Evolutionary conservation across 2,329 filamentous ascomycete genomes (phyloP).

Genomic region (Sordariomycetes sp.): DNA sequence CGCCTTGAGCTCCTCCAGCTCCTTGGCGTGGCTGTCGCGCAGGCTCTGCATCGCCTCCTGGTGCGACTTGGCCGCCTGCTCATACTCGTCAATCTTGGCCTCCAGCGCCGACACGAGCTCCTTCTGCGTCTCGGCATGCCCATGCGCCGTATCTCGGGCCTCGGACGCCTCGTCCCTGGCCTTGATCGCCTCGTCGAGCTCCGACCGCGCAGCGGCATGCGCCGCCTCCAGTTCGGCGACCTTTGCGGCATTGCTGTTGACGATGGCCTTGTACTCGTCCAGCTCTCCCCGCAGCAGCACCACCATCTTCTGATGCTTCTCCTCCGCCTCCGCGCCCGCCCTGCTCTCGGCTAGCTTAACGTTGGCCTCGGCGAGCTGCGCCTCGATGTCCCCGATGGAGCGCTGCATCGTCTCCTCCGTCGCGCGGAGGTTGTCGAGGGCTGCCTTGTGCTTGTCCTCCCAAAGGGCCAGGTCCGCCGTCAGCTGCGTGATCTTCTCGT

Average conservation of each 20-base stretch:
- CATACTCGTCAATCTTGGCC: slow-evolving; percentile 45
- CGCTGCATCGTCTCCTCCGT: slow-evolving; percentile 61
- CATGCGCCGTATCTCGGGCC: slow-evolving; percentile 36
- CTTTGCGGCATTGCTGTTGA: slow-evolving; percentile 53
- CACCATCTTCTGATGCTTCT: slow-evolving; percentile 46
- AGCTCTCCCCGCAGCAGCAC: slow-evolving; percentile 58
- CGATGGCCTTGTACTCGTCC: slow-evolving; percentile 65
- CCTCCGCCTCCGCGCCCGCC: slow-evolving; percentile 29
- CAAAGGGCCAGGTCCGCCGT: slow-evolving; percentile 60
- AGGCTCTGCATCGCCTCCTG: slow-evolving; percentile 36
- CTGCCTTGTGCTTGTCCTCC: slow-evolving; percentile 62
- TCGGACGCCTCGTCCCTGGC: neutral
- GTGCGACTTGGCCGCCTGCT: slow-evolving; percentile 40
- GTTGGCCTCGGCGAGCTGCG: slow-evolving; percentile 37
- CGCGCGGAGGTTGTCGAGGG: slow-evolving; percentile 55
- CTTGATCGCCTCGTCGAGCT: slow-evolving; percentile 54
- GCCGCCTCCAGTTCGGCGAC: slow-evolving; percentile 64
- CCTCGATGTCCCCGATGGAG: slow-evolving; percentile 63
- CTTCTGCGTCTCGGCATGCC: slow-evolving; percentile 30
- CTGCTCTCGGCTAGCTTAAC: slow-evolving; percentile 31
- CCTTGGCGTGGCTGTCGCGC: slow-evolving; percentile 33
- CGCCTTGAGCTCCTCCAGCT: slow-evolving; percentile 33
- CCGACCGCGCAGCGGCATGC: slow-evolving; percentile 49
- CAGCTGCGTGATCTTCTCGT: slow-evolving; percentile 49
- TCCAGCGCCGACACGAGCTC: slow-evolving; percentile 39